Conservation (phyloP, 768 basidiomycete species). For the Suillus plorans region DNA sequence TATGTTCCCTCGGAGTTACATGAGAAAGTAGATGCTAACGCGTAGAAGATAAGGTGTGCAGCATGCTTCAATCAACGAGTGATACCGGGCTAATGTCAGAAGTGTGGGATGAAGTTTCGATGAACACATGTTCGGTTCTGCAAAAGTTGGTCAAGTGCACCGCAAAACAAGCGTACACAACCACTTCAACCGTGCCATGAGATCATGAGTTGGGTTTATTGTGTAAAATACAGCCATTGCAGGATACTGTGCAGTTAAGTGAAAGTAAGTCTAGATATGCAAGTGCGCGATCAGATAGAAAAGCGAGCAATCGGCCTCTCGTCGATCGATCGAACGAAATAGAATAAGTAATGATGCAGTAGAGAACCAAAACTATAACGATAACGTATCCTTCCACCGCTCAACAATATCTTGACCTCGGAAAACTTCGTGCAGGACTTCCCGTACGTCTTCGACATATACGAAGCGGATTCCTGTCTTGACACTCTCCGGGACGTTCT, state of each 20-base stretch:
- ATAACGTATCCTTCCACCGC: conserved; percentile 67
- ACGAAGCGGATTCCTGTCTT: conserved; percentile 94
- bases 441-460: conserved; percentile 90
- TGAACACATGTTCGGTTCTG: neutral
- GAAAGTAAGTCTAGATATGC: conserved; percentile 10
- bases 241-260: neutral
- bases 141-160: neutral
- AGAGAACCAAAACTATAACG: conserved; percentile 14
- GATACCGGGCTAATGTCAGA: neutral
- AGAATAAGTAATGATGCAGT: conserved; percentile 8
- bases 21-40: neutral
- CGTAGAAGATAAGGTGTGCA: neutral
- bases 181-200: neutral
- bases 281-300: conserved; percentile 8
- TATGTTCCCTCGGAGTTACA: neutral
- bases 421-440: conserved; percentile 90
- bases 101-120: neutral
- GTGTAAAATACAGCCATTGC: conserved; percentile 7
- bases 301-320: neutral
- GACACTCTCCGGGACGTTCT: conserved; percentile 94
- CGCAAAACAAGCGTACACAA: neutral
- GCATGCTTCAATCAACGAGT: neutral
- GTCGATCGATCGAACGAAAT: conserved; percentile 2
- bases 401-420: conserved; percentile 54
- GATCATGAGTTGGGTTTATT: conserved; percentile 8